Evolutionary conservation across 176 grass and related monocot species (phyloP).

Genomic region (Oropetium thomaeum): DNA sequence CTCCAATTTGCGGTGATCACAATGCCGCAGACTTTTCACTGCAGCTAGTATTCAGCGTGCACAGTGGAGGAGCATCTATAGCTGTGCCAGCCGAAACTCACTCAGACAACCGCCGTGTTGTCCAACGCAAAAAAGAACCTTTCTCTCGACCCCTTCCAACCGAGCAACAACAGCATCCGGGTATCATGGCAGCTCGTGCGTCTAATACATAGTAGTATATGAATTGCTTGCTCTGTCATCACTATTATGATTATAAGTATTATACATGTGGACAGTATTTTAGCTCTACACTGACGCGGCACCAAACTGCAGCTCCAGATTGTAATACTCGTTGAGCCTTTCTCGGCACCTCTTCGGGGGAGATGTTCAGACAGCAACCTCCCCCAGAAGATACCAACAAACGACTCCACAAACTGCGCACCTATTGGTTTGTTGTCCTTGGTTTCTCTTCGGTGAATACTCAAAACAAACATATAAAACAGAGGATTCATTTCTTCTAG

Average conservation of each 20-base stretch:
- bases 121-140: constrained; percentile 18
- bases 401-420: constrained; percentile 28
- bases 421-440: constrained; percentile 14
- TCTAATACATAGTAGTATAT: constrained; percentile 38
- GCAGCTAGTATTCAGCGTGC: background rate
- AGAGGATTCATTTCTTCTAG: background rate
- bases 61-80: constrained; percentile 5
- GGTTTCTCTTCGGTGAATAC: constrained; percentile 26
- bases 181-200: constrained; percentile 31
- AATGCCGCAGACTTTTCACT: background rate
- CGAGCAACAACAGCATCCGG: constrained; percentile 8
- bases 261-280: background rate
- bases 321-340: background rate
- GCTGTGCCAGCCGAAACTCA: background rate
- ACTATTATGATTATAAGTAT: background rate
- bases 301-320: constrained; percentile 23
- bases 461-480: constrained; percentile 21
- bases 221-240: background rate
- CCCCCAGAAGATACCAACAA: constrained; percentile 43
- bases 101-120: constrained; percentile 8
- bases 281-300: constrained; percentile 8
- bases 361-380: constrained; percentile 24
- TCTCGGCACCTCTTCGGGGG: background rate
- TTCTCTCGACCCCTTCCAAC: constrained; percentile 16
- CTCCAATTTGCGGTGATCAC: background rate